These are phyloP conservation scores for Colletotrichum limetticola DNA, from an alignment of 2,329 filamentous ascomycete genomes.

Conservation along the genomic window DNA sequence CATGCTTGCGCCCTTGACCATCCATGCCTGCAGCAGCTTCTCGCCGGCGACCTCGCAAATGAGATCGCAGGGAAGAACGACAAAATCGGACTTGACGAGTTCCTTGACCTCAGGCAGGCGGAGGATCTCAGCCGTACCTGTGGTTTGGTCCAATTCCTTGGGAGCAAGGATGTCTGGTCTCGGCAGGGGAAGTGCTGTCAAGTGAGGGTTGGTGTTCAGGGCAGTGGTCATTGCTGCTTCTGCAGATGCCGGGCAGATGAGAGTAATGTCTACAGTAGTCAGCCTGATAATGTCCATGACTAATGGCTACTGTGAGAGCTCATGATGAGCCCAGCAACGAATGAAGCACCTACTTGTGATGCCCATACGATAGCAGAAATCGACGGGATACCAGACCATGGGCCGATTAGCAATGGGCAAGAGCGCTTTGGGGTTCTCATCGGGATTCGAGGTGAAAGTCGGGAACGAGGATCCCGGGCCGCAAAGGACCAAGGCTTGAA, in stretches of 20 bases:
- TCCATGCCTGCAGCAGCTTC: slow-evolving; percentile 88
- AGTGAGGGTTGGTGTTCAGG: slow-evolving; percentile 80
- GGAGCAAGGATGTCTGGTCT: slow-evolving; percentile 83
- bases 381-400: slow-evolving; percentile 91
- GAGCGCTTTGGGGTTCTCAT: slow-evolving; percentile 84
- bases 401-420: slow-evolving; percentile 85
- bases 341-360: slow-evolving; percentile 69
- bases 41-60: slow-evolving; percentile 90
- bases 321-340: not conserved
- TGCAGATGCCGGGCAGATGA: slow-evolving; percentile 73
- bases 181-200: slow-evolving; percentile 78
- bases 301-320: not conserved
- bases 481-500: slow-evolving; percentile 86
- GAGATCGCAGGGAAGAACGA: slow-evolving; percentile 92
- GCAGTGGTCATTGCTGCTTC: slow-evolving; percentile 74
- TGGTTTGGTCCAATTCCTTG: slow-evolving; percentile 80
- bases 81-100: slow-evolving; percentile 85
- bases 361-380: slow-evolving; percentile 85
- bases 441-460: slow-evolving; percentile 83
- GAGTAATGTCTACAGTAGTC: slow-evolving; percentile 64
- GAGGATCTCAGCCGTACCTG: slow-evolving; percentile 89
- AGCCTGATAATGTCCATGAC: slow-evolving; percentile 34
- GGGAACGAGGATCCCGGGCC: slow-evolving; percentile 84
- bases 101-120: slow-evolving; percentile 83
- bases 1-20: slow-evolving; percentile 82